Evolutionary conservation across 176 grass and related monocot species (phyloP), one percentile per base, ranked within the genome.

Genomic region (Bolboschoenus planiculmis): DNA sequence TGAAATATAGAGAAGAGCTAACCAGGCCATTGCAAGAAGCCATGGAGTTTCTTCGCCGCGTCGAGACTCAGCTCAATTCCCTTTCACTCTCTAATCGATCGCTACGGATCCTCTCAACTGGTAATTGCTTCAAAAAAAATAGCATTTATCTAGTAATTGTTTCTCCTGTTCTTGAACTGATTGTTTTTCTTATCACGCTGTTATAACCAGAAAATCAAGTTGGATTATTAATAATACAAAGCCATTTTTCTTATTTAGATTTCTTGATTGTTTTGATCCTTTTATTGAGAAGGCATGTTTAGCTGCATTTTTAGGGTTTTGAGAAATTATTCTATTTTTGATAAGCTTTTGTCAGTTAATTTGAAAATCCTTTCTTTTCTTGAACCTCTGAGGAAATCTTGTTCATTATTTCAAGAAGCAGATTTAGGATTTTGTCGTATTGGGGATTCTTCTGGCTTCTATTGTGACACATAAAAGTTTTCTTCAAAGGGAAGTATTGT

Each of bases 1-100:
- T 99, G 74, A 99, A 99, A 87, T 95, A 91, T 88, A 87, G 87
- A 88, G 96, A 99, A 86, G 92, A 99, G 83, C 86, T 99, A 36
- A 90, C 89, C 27, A 90, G 91, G 87, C 96, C 96, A 85, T 84
- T 99, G 80, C 92, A 99, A 59, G 96, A 99, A 67, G 91, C 92
- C 13, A 99, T 95, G 92, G 92, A 99, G 87, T 99, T 99, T 74
- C 83, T 99, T 79, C 64, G 91, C 43, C 88, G 86, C 39, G 96
- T 99, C 15, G 96, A 98, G 86, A 81, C 89, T 54, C 96, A 98
- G 67, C 86, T 98, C 61, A 98, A 83, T 90, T 90, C 96, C 15
- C 96, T 98, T 20, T 95, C 92, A 37, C 94, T 98, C 70, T 87
- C 92, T 76, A 88, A 91, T 82, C 86, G 92, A 72, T 95, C 92